Evolutionary conservation across 345 rosid species (phyloP).

Genomic region (Draba incana): DNA sequence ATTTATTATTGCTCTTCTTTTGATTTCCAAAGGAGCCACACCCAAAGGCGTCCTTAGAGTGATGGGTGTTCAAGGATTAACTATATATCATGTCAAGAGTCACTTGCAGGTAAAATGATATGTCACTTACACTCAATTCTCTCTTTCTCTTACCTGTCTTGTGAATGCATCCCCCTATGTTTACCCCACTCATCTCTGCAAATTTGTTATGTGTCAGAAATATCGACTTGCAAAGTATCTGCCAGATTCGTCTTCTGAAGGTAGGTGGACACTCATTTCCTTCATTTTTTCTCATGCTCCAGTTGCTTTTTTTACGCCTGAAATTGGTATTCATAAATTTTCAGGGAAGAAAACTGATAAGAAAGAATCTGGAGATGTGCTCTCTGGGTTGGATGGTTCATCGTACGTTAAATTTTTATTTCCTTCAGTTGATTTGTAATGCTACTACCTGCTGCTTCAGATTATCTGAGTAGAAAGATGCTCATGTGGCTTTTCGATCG

Average conservation of each 20-base stretch:
- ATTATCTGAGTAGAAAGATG: conserved; percentile 24
- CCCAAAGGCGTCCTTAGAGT: conserved; percentile 99
- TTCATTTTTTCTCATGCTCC: conserved; percentile 19
- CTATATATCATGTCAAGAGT: conserved; percentile 98
- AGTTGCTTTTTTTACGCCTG: conserved; percentile 17
- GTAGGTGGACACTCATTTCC: conserved; percentile 47
- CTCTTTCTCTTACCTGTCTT: neutral
- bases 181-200: conserved; percentile 7
- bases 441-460: conserved; percentile 23
- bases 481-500: conserved; percentile 31
- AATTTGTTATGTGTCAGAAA: conserved; percentile 61
- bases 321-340: conserved; percentile 33
- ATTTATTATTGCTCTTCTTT: neutral
- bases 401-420: conserved; percentile 62
- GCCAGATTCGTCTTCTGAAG: conserved; percentile 95
- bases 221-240: conserved; percentile 93
- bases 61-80: conserved; percentile 96
- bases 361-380: conserved; percentile 84
- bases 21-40: conserved; percentile 72
- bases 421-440: conserved; percentile 23
- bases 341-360: conserved; percentile 88
- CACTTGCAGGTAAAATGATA: conserved; percentile 76
- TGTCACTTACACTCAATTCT: neutral
- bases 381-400: conserved; percentile 86
- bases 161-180: too few species aligned